Conservation (phyloP, 1,284 basidiomycete genomes). For the Taiwanofungus camphoratus region DNA sequence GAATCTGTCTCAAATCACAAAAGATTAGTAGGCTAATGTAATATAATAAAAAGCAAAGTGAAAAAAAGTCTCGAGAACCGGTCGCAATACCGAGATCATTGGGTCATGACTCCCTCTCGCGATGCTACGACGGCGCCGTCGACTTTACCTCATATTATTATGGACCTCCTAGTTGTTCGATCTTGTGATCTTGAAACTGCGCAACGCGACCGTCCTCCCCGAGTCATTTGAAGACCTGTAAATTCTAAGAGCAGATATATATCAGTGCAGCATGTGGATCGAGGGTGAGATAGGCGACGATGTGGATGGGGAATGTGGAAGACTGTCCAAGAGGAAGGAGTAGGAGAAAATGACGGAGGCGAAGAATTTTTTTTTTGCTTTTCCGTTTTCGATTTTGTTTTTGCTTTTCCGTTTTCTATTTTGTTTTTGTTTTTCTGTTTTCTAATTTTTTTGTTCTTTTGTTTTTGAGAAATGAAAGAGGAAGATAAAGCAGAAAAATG, state of each 20-base stretch:
- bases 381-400: slow-evolving; percentile 1
- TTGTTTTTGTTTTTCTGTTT: neutral
- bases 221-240: neutral
- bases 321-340: neutral
- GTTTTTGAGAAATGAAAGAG: neutral
- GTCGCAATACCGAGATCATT: slow-evolving; percentile 3
- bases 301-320: too few species aligned
- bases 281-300: too few species aligned
- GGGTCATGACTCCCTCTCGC: slow-evolving; percentile 9
- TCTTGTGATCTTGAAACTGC: slow-evolving; percentile 1
- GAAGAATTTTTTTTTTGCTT: neutral
- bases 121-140: slow-evolving; percentile 5
- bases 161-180: slow-evolving; percentile 2
- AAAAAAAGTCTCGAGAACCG: neutral
- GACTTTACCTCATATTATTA: slow-evolving; percentile 2
- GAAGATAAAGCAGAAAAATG: neutral
- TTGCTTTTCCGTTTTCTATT: neutral
- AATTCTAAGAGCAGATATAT: neutral
- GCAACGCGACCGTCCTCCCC: neutral
- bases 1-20: neutral
- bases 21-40: neutral
- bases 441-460: neutral
- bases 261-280: neutral
- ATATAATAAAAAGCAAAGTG: neutral
- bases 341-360: neutral